Evolutionary conservation across 1,139 yeast species (phyloP), one percentile per base, ranked within the genome.

Genomic region (Saccharomycopsis phalli): DNA sequence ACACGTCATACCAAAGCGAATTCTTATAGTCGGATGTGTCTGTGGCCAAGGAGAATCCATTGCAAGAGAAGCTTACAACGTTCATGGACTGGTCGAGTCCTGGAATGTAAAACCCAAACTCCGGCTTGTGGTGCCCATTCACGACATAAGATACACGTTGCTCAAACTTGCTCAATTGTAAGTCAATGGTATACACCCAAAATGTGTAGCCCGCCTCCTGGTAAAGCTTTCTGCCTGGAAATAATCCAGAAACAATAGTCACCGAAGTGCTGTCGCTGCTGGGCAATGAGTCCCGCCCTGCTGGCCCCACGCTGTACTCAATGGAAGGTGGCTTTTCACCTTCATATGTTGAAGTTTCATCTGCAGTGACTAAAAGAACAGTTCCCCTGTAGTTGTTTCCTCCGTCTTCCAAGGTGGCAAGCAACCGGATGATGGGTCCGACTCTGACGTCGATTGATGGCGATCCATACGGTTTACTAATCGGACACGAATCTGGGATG

Each of bases 1-100:
- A 55, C 3, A 88, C 94, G 55, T 91, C 95, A 38, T 65, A 69
- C 97, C 97, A 91, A 50, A 88, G 62, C 3, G 86, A 78, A 11
- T 88, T 83, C 47, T 75, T 72, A 60, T 76, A 88, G 13, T 63
- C 62, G 2, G 63, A 55, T 1, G 95, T 77, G 45, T 78, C 83
- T 2, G 83, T 81, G 3, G 71, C 74, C 40, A 83, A 59, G 1
- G 94, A 81, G 57, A 87, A 88, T n/a, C 96, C 97, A 56, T 88
- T 91, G 62, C 97, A 88, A 4, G 95, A 83, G 57, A 71, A 81
- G 27, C 88, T 78, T 59, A 86, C 68, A 4, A 81, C 70, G 57
- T 86, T 87, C 86, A 86, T 81, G 16, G 83, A 68, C 57, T 79
- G 76, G 7, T 60, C 52, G 1, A 51, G 50, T 2, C 76, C 63